Evolutionary conservation across 192 early-diverging fungal species (phyloP).

Genomic region (Coemansia sp.): DNA sequence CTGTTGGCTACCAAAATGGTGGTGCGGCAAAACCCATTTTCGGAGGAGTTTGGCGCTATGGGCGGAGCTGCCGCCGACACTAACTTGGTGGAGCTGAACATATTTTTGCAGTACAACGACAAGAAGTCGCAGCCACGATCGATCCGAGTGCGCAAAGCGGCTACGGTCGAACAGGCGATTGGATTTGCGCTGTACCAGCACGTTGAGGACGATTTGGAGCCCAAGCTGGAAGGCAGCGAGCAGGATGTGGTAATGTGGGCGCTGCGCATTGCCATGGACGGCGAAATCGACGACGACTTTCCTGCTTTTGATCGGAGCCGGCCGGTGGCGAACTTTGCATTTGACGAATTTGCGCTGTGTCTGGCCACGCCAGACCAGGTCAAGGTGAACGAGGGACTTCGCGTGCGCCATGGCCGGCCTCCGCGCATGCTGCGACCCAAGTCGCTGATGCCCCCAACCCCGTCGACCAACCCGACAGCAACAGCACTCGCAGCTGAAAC

Average conservation of each 20-base stretch:
- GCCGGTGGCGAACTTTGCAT: conserved; percentile 79
- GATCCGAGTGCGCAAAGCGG: conserved; percentile 70
- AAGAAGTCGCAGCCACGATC: conserved; percentile 52
- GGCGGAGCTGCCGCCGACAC: conserved; percentile 58
- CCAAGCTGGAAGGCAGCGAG: conserved; percentile 58
- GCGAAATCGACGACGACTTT: conserved; percentile 93
- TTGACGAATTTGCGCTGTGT: conserved; percentile 89
- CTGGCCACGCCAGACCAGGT: conserved; percentile 71
- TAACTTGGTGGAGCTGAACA: conserved; percentile 56
- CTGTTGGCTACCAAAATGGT: conserved; percentile 62
- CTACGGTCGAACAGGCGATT: conserved; percentile 89
- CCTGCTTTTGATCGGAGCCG: conserved; percentile 87
- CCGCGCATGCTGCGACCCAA: conserved; percentile 34
- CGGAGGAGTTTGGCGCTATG: conserved; percentile 60
- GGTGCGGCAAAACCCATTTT: conserved; percentile 62
- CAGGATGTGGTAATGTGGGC: conserved; percentile 78
- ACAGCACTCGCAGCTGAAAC: neutral
- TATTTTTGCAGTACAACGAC: conserved; percentile 59
- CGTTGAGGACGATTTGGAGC: conserved; percentile 62
- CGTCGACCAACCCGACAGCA: neutral
- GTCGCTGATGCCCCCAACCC: conserved; percentile 10
- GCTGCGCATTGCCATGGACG: conserved; percentile 92
- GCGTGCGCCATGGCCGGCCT: conserved; percentile 41
- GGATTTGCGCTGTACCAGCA: conserved; percentile 90
- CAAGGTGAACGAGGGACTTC: conserved; percentile 48